Conservation (phyloP, 345 rosid species). For the Syzygium jambos region DNA sequence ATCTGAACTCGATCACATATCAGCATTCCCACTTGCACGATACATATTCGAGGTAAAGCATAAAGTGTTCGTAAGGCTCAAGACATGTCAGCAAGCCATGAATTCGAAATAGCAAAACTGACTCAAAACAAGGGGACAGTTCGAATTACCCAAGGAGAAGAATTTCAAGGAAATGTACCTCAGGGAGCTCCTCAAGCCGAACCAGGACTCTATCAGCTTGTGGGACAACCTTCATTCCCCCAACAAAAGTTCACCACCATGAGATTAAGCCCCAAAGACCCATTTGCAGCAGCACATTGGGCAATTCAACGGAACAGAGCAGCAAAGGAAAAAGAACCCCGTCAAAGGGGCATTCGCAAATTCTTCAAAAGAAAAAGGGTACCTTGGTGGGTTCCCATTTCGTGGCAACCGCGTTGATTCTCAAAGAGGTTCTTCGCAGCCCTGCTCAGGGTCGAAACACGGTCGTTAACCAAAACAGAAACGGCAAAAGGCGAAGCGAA, state of each 20-base stretch:
- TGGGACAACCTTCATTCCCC: constrained; percentile 59
- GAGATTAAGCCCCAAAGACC: background rate
- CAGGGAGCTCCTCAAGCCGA: constrained; percentile 71
- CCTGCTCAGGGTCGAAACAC: constrained; percentile 15
- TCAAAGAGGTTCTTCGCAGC: constrained; percentile 32
- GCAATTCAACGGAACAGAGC: background rate
- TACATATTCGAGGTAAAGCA: background rate
- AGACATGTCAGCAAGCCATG: background rate
- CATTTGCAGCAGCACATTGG: background rate
- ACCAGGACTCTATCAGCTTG: constrained; percentile 90
- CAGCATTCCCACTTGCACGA: background rate
- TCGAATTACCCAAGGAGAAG: background rate
- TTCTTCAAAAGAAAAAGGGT: background rate
- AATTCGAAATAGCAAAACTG: background rate
- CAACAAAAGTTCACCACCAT: background rate
- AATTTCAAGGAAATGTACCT: constrained; percentile 27
- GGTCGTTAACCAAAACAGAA: background rate
- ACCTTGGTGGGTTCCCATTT: constrained; percentile 92
- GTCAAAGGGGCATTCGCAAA: background rate
- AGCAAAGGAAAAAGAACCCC: background rate
- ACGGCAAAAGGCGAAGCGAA: background rate
- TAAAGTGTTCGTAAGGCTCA: background rate
- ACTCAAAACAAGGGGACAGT: background rate
- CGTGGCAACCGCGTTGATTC: constrained; percentile 50
- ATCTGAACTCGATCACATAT: background rate